Base-by-base conservation (phyloP, 1,284 basidiomycete genomes). In the Sphagnurus paluster region DNA sequence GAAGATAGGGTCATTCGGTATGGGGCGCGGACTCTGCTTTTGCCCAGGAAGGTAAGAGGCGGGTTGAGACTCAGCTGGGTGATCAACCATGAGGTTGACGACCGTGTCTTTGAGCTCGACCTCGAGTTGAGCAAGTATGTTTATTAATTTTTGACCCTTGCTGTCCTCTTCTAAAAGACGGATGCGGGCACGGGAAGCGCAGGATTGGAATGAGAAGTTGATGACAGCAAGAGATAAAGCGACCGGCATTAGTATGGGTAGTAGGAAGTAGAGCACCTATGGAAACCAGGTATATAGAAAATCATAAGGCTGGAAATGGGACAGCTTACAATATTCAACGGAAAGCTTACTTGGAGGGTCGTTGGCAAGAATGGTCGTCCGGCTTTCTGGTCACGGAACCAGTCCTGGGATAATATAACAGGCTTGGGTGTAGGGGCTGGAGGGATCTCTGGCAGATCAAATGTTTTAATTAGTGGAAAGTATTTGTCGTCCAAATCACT, bases 221-320 rank as follows among this genome's bases (percentile, higher is more conserved):
- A 80, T 40, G 30, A 84, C 34, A 20, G 67, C 63, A 6, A 84
- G 57, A 1, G 75, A 69, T 19, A 90, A 24, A 37, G 83, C 58
- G 6, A 80, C 56, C 0, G 90, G 88, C 4, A 89, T 56, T 3
- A 92, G 61, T 24, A 90, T 37, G 0, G 90, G 84, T 8, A 90
- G 68, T 11, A 81, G 41, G 2, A 66, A 46, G 54, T 80, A 77
- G 9, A 84, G 44, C 10, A 80, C 37, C 85, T 86, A 16, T 11
- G 13, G n/a, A n/a, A 37, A 39, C 34, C n/a, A 21, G 25, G 33
- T 30, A n/a, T 30, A 10, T 0, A 35, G 19, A 14, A 33, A 21
- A 16, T 21, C 21, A 6, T 11, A 33, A 14, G 7, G 4, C 4
- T 43, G 34, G 19, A 19, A 32, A 23, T 16, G 16, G 2, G 9